phyloP scores from a whole-genome alignment of 2,329 filamentous ascomycete species.

The Didymella pinodella region DNA sequence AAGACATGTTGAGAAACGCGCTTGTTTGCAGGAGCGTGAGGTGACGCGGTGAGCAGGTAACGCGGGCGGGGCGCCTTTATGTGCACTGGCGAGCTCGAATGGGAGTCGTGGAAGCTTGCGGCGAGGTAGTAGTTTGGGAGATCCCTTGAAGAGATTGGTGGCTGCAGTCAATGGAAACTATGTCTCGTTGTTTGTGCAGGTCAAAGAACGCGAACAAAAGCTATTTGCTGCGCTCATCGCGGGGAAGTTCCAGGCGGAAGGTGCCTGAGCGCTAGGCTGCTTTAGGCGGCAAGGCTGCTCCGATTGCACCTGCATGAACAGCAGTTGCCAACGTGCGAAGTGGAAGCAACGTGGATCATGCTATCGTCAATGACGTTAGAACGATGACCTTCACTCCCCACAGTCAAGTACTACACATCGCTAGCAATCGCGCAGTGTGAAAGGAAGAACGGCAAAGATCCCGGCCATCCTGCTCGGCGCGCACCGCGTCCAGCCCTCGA shows the following conservation, averaged over 20 bases:
- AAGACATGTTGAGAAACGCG: constrained; percentile 22
- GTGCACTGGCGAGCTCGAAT: constrained; percentile 5
- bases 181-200: constrained; percentile 16
- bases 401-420: neutral
- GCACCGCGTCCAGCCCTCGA: constrained; percentile 37
- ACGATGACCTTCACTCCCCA: neutral
- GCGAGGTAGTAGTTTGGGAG: neutral
- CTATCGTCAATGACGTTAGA: neutral
- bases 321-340: constrained; percentile 24
- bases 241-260: constrained; percentile 34
- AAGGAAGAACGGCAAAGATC: constrained; percentile 28
- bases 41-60: constrained; percentile 10
- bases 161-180: constrained; percentile 13
- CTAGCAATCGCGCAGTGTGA: constrained; percentile 13
- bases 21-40: constrained; percentile 16
- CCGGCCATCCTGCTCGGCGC: constrained; percentile 36
- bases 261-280: constrained; percentile 35
- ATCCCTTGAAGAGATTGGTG: constrained; percentile 3
- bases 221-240: constrained; percentile 25
- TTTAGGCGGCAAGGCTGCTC: constrained; percentile 27
- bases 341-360: constrained; percentile 17
- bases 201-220: constrained; percentile 28
- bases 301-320: constrained; percentile 27
- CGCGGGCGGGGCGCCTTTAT: constrained; percentile 9
- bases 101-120: neutral